phyloP scores from a whole-genome alignment of 169 alveolate species.

The Plasmodium gonderi region DNA sequence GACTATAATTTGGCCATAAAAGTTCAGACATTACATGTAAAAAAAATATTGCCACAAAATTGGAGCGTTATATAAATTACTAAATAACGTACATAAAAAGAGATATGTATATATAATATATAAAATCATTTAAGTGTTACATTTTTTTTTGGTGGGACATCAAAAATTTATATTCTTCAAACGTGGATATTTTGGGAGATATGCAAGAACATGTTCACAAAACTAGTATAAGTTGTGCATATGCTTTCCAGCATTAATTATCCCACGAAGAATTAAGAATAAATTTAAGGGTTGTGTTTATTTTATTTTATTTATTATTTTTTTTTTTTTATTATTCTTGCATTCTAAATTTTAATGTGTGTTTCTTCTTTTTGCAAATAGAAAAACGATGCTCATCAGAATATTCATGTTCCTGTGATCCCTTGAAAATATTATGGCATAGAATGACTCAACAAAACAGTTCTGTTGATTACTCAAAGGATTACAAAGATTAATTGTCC shows the following conservation, averaged over 20 bases:
- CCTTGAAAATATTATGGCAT: background rate
- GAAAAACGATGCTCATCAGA: too few species aligned
- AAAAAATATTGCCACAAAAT: background rate
- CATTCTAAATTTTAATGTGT: too few species aligned
- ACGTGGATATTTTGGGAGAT: background rate
- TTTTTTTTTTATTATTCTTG: too few species aligned
- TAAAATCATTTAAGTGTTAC: background rate
- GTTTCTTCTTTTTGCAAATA: too few species aligned
- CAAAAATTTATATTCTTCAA: background rate
- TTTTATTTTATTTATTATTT: too few species aligned
- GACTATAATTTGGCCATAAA: background rate
- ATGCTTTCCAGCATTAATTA: too few species aligned
- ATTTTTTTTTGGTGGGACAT: background rate
- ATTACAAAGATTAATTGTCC: background rate
- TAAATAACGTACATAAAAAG: background rate
- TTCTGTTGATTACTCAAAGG: background rate
- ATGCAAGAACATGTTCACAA: background rate
- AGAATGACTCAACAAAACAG: background rate
- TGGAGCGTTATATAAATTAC: background rate
- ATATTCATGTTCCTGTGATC: too few species aligned
- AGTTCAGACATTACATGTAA: background rate
- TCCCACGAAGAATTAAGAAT: too few species aligned
- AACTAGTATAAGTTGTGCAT: background rate
- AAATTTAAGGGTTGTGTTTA: too few species aligned
- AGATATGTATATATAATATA: background rate